Evolutionary conservation across 2,329 filamentous ascomycete species (phyloP).

Genomic region (Fusarium subtropicale): DNA sequence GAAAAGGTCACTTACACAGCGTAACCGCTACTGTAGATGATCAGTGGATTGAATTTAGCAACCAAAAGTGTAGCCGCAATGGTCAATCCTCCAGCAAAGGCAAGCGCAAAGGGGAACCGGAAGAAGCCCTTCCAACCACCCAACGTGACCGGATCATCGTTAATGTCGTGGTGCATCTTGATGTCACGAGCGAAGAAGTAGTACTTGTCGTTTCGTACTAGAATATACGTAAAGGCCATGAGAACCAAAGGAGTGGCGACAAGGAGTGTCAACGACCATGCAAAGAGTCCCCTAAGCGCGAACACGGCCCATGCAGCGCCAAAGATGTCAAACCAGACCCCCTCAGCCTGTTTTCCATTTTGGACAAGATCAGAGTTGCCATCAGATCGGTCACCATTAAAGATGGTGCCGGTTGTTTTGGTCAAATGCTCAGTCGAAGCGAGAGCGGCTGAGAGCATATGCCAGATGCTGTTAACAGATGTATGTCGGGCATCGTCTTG

Average conservation of each 20-base stretch:
- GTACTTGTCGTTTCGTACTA: conserved; percentile 81
- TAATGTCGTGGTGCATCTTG: conserved; percentile 67
- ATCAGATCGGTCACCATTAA: conserved; percentile 69
- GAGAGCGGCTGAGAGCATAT: conserved; percentile 90
- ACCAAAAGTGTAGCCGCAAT: conserved; percentile 80
- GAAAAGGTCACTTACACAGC: conserved; percentile 65
- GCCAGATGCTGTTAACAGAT: conserved; percentile 79
- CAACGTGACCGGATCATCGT: conserved; percentile 70
- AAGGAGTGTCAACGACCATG: conserved; percentile 84
- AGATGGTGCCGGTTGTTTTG: conserved; percentile 73
- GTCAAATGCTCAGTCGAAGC: conserved; percentile 79
- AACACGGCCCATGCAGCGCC: conserved; percentile 84
- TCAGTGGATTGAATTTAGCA: conserved; percentile 86
- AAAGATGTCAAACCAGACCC: conserved; percentile 95
- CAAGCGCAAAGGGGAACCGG: conserved; percentile 81
- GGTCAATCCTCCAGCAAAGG: conserved; percentile 74
- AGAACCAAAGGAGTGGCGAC: conserved; percentile 82
- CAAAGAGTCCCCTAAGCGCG: conserved; percentile 84
- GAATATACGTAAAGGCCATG: conserved; percentile 73
- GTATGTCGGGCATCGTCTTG: conserved; percentile 88
- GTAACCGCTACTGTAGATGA: conserved; percentile 91
- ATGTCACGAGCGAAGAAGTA: conserved; percentile 81
- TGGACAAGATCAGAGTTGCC: conserved; percentile 69
- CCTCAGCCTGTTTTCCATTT: conserved; percentile 74
- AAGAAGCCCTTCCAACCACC: conserved; percentile 86